These are phyloP conservation scores for Wilcoxina mikolae DNA, from an alignment of 495 filamentous ascomycete species.

Conservation along the genomic window DNA sequence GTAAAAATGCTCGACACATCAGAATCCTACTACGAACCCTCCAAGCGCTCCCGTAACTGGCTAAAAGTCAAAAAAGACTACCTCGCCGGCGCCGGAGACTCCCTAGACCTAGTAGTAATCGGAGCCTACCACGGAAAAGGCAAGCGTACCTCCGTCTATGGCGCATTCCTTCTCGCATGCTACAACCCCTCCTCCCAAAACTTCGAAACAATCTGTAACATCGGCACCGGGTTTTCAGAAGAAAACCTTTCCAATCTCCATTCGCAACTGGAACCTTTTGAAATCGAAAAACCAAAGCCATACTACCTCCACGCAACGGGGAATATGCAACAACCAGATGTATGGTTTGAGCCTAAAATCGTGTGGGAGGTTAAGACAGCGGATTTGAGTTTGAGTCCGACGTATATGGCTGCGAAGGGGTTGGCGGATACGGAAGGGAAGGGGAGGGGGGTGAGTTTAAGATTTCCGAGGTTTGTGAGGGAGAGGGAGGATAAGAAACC, in stretches of 20 bases:
- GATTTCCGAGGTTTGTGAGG: constrained; percentile 87
- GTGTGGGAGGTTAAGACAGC: constrained; percentile 98
- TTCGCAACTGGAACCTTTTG: constrained; percentile 47
- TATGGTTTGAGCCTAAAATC: constrained; percentile 88
- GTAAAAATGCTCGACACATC: constrained; percentile 94
- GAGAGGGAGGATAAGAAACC: constrained; percentile 85
- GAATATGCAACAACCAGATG: constrained; percentile 85
- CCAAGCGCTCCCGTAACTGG: constrained; percentile 92
- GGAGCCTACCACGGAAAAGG: constrained; percentile 90
- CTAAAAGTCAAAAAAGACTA: constrained; percentile 99
- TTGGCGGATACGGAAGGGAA: constrained; percentile 51
- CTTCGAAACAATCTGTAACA: constrained; percentile 95
- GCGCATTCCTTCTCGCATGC: constrained; percentile 86
- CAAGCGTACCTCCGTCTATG: constrained; percentile 88
- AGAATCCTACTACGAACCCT: constrained; percentile 86
- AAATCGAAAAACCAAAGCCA: constrained; percentile 81
- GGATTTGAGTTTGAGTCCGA: constrained; percentile 78
- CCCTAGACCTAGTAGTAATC: constrained; percentile 87
- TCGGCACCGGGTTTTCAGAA: constrained; percentile 93
- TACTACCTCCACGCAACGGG: constrained; percentile 78
- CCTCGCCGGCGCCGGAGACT: constrained; percentile 81
- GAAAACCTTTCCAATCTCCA: constrained; percentile 70
- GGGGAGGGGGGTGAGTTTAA: constrained; percentile 70
- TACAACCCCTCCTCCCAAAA: constrained; percentile 64
- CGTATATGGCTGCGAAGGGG: constrained; percentile 71